phyloP scores from a whole-genome alignment of 2,329 filamentous ascomycete species.

The Fusarium mangiferae region DNA sequence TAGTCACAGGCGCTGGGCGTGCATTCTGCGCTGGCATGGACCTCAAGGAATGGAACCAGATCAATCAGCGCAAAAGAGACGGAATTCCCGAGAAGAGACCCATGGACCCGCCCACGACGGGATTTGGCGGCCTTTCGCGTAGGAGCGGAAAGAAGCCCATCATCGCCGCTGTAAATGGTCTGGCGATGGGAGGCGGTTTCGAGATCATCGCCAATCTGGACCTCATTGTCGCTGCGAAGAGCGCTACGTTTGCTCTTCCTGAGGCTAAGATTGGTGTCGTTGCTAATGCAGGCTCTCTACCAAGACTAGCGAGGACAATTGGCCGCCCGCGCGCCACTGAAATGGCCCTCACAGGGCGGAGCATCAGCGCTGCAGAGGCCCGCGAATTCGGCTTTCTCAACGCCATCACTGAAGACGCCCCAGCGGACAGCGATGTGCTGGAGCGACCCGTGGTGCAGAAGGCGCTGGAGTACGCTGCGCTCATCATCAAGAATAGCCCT shows the following conservation, averaged over 20 bases:
- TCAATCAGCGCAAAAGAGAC: conserved; percentile 36
- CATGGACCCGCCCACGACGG: conserved; percentile 48
- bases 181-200: conserved; percentile 79
- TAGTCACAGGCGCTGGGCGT: conserved; percentile 70
- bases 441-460: conserved; percentile 58
- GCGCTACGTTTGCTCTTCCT: conserved; percentile 73
- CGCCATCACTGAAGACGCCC: conserved; percentile 59
- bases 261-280: conserved; percentile 78
- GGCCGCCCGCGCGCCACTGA: conserved; percentile 74
- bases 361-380: conserved; percentile 67
- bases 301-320: conserved; percentile 72
- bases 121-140: conserved; percentile 74
- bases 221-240: conserved; percentile 70
- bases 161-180: conserved; percentile 79
- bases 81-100: conserved; percentile 38
- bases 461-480: conserved; percentile 67
- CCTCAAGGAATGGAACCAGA: conserved; percentile 57
- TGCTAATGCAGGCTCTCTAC: conserved; percentile 76
- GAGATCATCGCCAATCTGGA: conserved; percentile 82
- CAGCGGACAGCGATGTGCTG: conserved; percentile 43
- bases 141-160: conserved; percentile 78
- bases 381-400: conserved; percentile 75
- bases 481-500: conserved; percentile 73
- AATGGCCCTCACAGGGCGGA: conserved; percentile 71
- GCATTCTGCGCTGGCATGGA: conserved; percentile 77